Evolutionary conservation across 805 yeast genomes (phyloP), one percentile per base, ranked within the genome.

Genomic region (Metschnikowia borealis): DNA sequence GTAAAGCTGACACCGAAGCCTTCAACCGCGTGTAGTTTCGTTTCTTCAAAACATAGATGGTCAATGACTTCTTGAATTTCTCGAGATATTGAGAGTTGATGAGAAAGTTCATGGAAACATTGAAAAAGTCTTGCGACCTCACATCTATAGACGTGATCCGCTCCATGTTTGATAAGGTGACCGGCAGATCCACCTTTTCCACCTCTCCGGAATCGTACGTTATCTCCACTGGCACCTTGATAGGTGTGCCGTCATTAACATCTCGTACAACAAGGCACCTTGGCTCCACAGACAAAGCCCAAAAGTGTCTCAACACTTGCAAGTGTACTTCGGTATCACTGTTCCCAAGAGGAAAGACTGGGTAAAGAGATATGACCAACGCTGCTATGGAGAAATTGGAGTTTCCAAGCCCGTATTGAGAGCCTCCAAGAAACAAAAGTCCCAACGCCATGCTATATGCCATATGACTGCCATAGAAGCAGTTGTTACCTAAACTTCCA

Each of bases 341-440:
- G 23, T 62, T 66, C 29, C 64, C 68, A 40, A 65, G 67, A 1
- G 89, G 85, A 53, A 82, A 84, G 2, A 84, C 73, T 2, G 97
- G 97, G 56, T 89, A 83, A n/a, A 87, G 71, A 0, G 97, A 78
- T 0, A 89, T 78, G 0, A 89, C 68, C 58, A 94, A 73, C 2
- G 85, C 66, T 0, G 91, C 96, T 48, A 84, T 70, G 2, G 89
- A 81, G 59, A 85, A 71, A 49, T 81, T 77, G 3, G 86, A 79
- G 15, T 75, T 77, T 36, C 81, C 75, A 51, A 94, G 79, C 0
- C 96, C 90, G 65, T 82, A 89, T 63, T 89, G 97, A 0, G 98
- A 97, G 1, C 96, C 94, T 0, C 97, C 97, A 35, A 94, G 65
- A 62, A 92, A 91, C 48, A 92, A 70, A 58, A 92, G 82, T 2